Base-by-base conservation (phyloP, 1,284 basidiomycete genomes). In the Puccinia polysora region DNA sequence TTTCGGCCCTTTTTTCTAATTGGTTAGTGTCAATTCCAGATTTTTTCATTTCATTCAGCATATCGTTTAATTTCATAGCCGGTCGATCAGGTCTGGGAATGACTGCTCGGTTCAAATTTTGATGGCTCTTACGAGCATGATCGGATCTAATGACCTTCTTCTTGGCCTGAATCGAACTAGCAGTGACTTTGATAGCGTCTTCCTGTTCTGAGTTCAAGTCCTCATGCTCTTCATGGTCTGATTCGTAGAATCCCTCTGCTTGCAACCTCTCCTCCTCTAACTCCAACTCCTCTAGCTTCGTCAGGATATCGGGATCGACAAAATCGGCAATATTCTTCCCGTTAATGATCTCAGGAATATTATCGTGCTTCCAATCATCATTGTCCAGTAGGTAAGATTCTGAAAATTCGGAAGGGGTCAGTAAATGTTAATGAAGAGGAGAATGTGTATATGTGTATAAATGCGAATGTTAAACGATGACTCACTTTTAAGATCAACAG, bases 301-400 rank as follows among this genome's bases (percentile, higher is more conserved):
- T 92, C 49, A 87, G 87, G 76, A 99, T 98, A 79, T 99, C 96
- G n/a, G 93, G 90, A 81, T 98, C 96, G 81, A 98, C 90, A 77
- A 99, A 98, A 84, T 99, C 95, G 47, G 94, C 94, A 71, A 99
- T 83, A 83, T 99, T 99, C 86, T 97, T 97, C 82, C 95, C 96
- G 76, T 97, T 87, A 86, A 91, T 87, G 78, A 99, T 90, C 82
- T 98, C 96, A 32, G 95, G 96, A 28, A 98, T 90, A 76, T 87
- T 85, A 79, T 99, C 95, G 83, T 88, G 85, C 83, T 97, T 99
- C 95, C 95, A 99, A 65, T 91, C 88, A 62, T 90, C 88, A 79
- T 97, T 88, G 49, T 87, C 85, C 69, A 98, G 87, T 36, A 97
- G 76, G 82, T 97, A 98, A 80, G 91, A 86, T 84, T 91, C 92